phyloP scores from a whole-genome alignment of 1,284 basidiomycete species.

The Wallemia hederae region DNA sequence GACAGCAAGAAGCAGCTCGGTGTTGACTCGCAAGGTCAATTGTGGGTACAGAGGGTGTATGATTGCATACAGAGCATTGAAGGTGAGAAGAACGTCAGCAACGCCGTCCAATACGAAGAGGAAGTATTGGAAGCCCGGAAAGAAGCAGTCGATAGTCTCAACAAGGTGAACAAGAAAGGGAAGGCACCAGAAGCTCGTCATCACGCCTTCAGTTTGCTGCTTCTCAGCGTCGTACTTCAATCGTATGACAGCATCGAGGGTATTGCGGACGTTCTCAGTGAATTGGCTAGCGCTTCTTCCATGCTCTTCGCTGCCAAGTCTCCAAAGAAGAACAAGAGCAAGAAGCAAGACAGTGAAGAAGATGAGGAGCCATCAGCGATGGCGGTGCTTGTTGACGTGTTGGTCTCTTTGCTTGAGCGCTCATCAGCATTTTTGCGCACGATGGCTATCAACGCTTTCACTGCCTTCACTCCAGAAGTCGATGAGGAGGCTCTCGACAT shows the following conservation, averaged over 20 bases:
- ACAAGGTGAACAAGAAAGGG: neutral
- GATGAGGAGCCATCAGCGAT: conserved; percentile 29
- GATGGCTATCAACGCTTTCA: conserved; percentile 54
- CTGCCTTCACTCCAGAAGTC: conserved; percentile 36
- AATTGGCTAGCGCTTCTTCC: conserved; percentile 5
- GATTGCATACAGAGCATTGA: neutral
- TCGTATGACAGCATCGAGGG: conserved; percentile 34
- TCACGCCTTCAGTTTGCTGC: conserved; percentile 31
- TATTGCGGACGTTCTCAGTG: conserved; percentile 23
- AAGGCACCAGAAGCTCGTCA: conserved; percentile 18
- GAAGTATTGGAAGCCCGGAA: neutral
- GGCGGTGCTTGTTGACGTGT: conserved; percentile 56
- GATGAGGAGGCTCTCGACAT: conserved; percentile 40
- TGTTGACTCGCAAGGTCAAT: neutral
- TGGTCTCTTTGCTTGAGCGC: conserved; percentile 66
- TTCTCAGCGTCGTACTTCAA: conserved; percentile 36
- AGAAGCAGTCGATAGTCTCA: neutral
- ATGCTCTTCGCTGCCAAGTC: conserved; percentile 12
- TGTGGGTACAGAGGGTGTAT: neutral
- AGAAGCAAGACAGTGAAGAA: conserved; percentile 14
- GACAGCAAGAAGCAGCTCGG: neutral
- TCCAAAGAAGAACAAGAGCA: conserved; percentile 13
- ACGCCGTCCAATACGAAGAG: neutral
- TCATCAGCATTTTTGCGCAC: conserved; percentile 54
- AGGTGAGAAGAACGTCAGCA: neutral